phyloP scores from a whole-genome alignment of 75 land plant genomes.

The Sequoia sempervirens region DNA sequence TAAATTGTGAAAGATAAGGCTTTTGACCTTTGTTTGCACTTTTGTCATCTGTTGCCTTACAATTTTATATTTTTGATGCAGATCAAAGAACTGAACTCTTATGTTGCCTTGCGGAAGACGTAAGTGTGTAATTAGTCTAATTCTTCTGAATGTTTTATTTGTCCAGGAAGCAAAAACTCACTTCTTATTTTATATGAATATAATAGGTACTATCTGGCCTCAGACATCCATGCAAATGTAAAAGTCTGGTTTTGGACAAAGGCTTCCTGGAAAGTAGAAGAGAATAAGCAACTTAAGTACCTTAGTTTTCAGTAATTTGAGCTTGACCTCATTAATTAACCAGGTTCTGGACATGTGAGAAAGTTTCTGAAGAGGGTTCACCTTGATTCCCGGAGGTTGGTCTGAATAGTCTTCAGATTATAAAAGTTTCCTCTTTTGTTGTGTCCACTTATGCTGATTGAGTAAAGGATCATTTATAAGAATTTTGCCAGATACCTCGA shows the following conservation, averaged over 20 bases:
- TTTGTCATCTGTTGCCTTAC: not conserved
- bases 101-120: slow-evolving; percentile 92
- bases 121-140: slow-evolving; percentile 27
- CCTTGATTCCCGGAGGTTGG: not conserved
- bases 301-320: not conserved
- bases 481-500: not conserved
- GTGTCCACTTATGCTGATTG: not conserved
- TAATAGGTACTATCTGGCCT: not conserved
- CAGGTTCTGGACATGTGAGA: not conserved
- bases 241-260: not conserved
- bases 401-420: not conserved
- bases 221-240: not conserved
- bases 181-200: not conserved
- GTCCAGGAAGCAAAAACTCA: not conserved
- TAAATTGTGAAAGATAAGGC: not conserved
- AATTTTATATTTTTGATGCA: slow-evolving; percentile 26
- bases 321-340: not conserved
- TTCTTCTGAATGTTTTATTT: not conserved
- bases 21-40: not conserved
- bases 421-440: not conserved
- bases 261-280: not conserved
- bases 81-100: slow-evolving; percentile 92
- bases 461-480: not conserved
- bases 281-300: not conserved
- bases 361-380: not conserved